phyloP scores from a whole-genome alignment of 495 filamentous ascomycete genomes.

The Penicillium simplicissimum region DNA sequence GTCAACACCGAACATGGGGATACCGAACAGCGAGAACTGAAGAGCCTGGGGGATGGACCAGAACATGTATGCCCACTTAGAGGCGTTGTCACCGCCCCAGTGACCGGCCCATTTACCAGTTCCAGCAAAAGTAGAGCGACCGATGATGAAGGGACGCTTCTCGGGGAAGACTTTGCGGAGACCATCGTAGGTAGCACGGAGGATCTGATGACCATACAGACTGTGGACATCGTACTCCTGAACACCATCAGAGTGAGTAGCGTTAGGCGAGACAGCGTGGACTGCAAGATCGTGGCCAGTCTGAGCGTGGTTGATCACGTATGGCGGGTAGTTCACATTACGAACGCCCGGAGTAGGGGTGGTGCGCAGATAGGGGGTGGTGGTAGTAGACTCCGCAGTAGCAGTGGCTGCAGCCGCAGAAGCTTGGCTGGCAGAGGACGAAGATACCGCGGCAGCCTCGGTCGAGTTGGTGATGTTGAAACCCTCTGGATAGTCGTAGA shows the following conservation, averaged over 20 bases:
- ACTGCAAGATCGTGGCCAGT: constrained; percentile 65
- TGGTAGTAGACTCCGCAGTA: constrained; percentile 34
- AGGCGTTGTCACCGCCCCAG: constrained; percentile 84
- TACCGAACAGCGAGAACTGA: constrained; percentile 76
- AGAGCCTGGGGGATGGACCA: constrained; percentile 82
- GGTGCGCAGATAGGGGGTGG: constrained; percentile 56
- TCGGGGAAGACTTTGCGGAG: constrained; percentile 60
- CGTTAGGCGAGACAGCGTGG: constrained; percentile 75
- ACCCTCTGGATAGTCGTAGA: constrained; percentile 68
- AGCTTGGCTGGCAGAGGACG: constrained; percentile 53
- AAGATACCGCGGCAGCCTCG: constrained; percentile 62
- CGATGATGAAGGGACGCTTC: constrained; percentile 84
- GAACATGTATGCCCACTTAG: constrained; percentile 67
- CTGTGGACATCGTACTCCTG: constrained; percentile 83
- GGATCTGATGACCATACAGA: constrained; percentile 70
- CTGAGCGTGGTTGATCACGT: constrained; percentile 77
- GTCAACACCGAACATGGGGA: constrained; percentile 86
- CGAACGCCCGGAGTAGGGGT: constrained; percentile 68
- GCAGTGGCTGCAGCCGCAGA: constrained; percentile 39
- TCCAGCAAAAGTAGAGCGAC: constrained; percentile 79
- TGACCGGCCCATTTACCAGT: constrained; percentile 80
- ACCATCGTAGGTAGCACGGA: constrained; percentile 79
- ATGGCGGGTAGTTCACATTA: constrained; percentile 78
- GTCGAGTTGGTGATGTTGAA: constrained; percentile 71
- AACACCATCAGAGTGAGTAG: constrained; percentile 71